Evolutionary conservation across 2,329 filamentous ascomycete species (phyloP).

Genomic region (Coniochaeta prunicola): DNA sequence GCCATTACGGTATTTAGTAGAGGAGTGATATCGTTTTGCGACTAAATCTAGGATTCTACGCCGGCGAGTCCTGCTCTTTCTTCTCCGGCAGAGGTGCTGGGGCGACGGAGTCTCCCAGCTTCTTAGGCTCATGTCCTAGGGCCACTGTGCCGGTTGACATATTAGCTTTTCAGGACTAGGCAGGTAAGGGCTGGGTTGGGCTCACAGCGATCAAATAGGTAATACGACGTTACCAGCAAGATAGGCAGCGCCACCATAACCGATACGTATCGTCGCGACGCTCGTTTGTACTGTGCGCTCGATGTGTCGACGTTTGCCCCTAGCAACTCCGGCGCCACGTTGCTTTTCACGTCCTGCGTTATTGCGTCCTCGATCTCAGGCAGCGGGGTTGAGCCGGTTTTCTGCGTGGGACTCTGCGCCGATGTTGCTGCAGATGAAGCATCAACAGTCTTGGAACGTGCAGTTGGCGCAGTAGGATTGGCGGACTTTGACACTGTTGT

Average conservation of each 20-base stretch:
- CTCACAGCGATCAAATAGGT: conserved; percentile 43
- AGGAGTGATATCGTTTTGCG: background rate
- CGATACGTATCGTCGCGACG: conserved; percentile 36
- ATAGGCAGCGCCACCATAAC: conserved; percentile 47
- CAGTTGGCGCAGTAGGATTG: background rate
- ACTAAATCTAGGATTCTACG: background rate
- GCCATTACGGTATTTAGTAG: background rate
- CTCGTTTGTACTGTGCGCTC: conserved; percentile 34
- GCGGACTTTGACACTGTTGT: background rate
- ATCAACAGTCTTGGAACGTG: background rate
- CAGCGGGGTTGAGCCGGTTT: background rate
- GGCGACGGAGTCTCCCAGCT: background rate
- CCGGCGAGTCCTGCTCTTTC: background rate
- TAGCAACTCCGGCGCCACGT: background rate
- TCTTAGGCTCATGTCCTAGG: background rate
- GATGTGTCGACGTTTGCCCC: conserved; percentile 16
- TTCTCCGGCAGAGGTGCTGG: background rate
- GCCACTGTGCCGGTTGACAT: background rate
- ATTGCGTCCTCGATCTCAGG: background rate
- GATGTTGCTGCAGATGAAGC: background rate
- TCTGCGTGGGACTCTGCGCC: background rate
- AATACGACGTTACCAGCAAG: conserved; percentile 47
- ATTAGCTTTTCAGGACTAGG: background rate
- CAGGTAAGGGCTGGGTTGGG: conserved; percentile 6
- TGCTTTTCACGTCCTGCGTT: background rate